Base-by-base conservation (phyloP, 2,329 filamentous ascomycete species). In the Colletotrichum filicis region DNA sequence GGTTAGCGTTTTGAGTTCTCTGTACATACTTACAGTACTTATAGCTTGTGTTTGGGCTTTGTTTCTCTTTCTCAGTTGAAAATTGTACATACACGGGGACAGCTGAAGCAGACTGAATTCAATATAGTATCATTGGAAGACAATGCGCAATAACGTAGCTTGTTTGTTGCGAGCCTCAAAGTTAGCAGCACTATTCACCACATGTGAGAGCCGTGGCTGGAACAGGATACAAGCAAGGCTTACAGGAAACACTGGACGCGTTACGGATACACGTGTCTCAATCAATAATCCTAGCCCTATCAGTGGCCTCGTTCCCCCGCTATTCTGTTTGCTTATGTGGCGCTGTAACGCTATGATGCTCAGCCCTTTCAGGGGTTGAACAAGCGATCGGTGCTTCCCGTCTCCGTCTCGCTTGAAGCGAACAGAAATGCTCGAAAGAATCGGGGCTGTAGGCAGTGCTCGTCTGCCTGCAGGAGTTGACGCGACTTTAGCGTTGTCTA, bases 301-400 rank as follows among this genome's bases (percentile, higher is more conserved):
- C 3, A 24, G 26, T 4, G 26, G 26, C 49, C 5, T 52, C 26
- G 12, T 30, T 3, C 9, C 11, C 37, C 14, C 22, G 24, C 24
- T 64, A 11, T 24, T 28, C 49, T 52, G 5, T 30, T 19, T 71
- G 37, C 28, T 35, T 56, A n/a, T 28, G 55, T 60, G 62, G 55
- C 68, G 7, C 42, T 60, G 56, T 55, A 46, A 30, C 46, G 12
- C 35, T 60, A 30, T 56, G 49, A 26, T 28, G 26, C 57, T 61
- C 26, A 71, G 63, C 57, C 63, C 16, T 49, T 37, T 37, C 62
- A 71, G 56, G 46, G 63, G 37, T 35, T 4, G 19, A 14, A 14
- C 26, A 30, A 42, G 32, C 28, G 19, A 46, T 22, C 37, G 24
- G 46, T 9, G 32, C 56, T 8, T 67, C 30, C 30, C 28, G 65